Base-by-base conservation (phyloP, 1,284 basidiomycete genomes). In the Neonothopanus nambi region DNA sequence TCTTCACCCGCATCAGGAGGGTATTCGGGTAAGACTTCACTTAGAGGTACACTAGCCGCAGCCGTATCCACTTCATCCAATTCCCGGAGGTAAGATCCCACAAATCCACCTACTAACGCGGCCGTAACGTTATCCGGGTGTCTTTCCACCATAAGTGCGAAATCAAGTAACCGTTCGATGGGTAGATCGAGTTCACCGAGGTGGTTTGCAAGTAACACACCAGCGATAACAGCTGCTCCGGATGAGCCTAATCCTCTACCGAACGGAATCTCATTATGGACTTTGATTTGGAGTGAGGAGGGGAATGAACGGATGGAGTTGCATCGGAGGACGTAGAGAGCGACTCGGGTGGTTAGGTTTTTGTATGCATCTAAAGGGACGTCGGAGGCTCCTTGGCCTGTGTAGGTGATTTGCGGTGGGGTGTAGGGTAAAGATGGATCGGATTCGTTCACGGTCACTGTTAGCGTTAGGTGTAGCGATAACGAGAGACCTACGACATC, bases 41-140 rank as follows among this genome's bases (percentile, higher is more conserved):
- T 92, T 39, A 99, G 79, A 1, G 97, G 97, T 3, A 99, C 94
- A 58, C 87, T 88, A 0, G 93, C 89, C 0, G 91, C 91, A 63
- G 83, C 83, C 48, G 75, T 85, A 0, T 88, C 85, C 33, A 78
- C 81, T 33, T 86, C 82, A 64, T 93, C 91, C 36, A 99, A 81
- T 68, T 98, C 96, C 55, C 89, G 83, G 52, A 99, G 81, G 76
- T 99, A 99, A 5, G 91, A 93, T 9, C 96, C 97, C n/a, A 99
- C 93, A 68, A 99, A 99, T 0, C 97, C 97, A 37, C 97, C 97
- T 28, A 98, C 82, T 33, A 99, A 83, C 0, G 96, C 96, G 0
- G 97, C 97, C 0, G 97, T 97, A 60, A 99, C 96, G 69, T 99
- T 99, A 74, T 99, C 97, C 7, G 97, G 97, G 70, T 99, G 97